Evolutionary conservation across 345 rosid species (phyloP).

Genomic region (Arabis hirsuta): DNA sequence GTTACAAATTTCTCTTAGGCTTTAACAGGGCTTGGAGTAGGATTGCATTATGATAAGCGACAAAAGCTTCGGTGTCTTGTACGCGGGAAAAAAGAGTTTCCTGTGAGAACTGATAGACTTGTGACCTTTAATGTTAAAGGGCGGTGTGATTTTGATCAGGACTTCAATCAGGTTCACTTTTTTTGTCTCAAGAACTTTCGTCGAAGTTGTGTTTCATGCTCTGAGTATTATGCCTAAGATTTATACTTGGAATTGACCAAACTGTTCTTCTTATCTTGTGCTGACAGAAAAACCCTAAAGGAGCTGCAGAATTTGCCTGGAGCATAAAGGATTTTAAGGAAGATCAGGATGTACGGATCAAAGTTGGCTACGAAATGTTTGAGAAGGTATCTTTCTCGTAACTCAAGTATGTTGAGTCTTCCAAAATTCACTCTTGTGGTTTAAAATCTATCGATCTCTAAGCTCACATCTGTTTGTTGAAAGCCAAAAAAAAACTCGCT

Average conservation of each 20-base stretch:
- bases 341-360: constrained; percentile 83
- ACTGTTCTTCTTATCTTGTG: constrained; percentile 6
- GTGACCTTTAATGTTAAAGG: constrained; percentile 80
- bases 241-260: background rate
- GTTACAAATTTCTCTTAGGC: constrained; percentile 46
- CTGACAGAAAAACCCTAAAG: constrained; percentile 74
- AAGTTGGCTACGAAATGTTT: constrained; percentile 74
- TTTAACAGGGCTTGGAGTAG: constrained; percentile 66
- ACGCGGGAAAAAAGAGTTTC: constrained; percentile 77
- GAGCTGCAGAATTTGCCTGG: constrained; percentile 85
- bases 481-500: background rate
- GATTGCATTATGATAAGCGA: constrained; percentile 70
- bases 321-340: constrained; percentile 67
- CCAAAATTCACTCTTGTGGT: no score
- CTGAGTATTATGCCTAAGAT: background rate
- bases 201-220: constrained; percentile 11
- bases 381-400: constrained; percentile 62
- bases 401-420: constrained; percentile 8
- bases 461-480: background rate
- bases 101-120: constrained; percentile 52
- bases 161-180: constrained; percentile 63
- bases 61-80: constrained; percentile 67
- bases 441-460: background rate
- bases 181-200: background rate
- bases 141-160: constrained; percentile 69